phyloP scores from a whole-genome alignment of 2,329 filamentous ascomycete genomes.

The Xylariaceae sp. region DNA sequence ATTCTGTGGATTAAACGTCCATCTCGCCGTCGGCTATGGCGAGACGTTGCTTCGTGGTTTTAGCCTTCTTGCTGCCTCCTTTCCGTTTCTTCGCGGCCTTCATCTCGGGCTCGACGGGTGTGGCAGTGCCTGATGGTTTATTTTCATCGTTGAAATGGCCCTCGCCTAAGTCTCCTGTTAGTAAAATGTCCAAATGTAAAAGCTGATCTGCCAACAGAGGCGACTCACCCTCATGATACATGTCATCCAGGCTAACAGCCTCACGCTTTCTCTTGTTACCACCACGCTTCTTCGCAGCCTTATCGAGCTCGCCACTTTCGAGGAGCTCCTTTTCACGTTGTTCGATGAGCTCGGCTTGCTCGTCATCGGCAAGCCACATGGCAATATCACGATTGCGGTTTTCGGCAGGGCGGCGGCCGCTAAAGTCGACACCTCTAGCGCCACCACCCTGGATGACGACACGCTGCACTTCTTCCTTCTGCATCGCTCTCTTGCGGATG shows the following conservation, averaged over 20 bases:
- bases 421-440: constrained; percentile 88
- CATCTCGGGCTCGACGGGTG: constrained; percentile 61
- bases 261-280: constrained; percentile 53
- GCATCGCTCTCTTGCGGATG: constrained; percentile 91
- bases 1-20: constrained; percentile 31
- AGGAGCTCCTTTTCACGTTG: constrained; percentile 83
- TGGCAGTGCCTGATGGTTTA: constrained; percentile 81
- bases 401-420: constrained; percentile 78
- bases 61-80: constrained; percentile 59
- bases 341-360: constrained; percentile 91
- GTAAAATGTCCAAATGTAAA: constrained; percentile 15
- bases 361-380: constrained; percentile 97
- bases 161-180: constrained; percentile 63
- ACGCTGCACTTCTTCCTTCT: constrained; percentile 98
- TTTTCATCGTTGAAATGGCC: constrained; percentile 89
- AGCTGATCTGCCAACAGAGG: not conserved
- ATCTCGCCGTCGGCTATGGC: constrained; percentile 62
- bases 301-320: constrained; percentile 64
- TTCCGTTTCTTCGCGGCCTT: constrained; percentile 47
- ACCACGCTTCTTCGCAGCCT: constrained; percentile 58
- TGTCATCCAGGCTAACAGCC: constrained; percentile 77
- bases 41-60: constrained; percentile 64
- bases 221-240: constrained; percentile 95
- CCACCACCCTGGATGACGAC: constrained; percentile 93
- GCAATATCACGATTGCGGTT: constrained; percentile 97